Base-by-base conservation (phyloP, 2,329 filamentous ascomycete species). In the Acrodontium crateriforme region DNA sequence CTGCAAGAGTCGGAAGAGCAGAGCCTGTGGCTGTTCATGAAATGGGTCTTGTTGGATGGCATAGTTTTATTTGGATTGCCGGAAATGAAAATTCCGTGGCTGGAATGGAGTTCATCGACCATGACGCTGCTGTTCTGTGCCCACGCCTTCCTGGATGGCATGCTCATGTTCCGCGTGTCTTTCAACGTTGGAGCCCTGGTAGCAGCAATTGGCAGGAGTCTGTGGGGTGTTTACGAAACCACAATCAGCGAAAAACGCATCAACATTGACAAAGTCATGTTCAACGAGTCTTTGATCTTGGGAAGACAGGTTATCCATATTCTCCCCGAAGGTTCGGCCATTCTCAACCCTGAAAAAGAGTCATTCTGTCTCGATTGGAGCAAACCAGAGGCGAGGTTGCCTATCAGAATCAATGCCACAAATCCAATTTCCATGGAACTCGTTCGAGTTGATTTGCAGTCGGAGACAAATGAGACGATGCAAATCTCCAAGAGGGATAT, bases 241-340 rank as follows among this genome's bases (percentile, higher is more conserved):
- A 83, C 87, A 28, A 78, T 98, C 40, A 89, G 82, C n/a, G 91
- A 94, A 53, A 75, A 79, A 41, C 82, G 76, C 47, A 87, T 98
- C 50, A 92, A 92, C 50, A 74, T 85, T 10, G 79, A 78, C 16
- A 76, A 71, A 37, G 85, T 98, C 38, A 63, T 93, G 36, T 82
- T 94, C 52, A 94, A 95, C 52, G 71, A 82, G 17, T 93, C 85
- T 13, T 68, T 95, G 47, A 95, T 98, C 39, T 69, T 93, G 58
- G 89, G 89, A 48, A 89, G 84, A 53, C 85, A 95, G 59, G 92
- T 94, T 44, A 87, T 98, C 55, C 89, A 98, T 51, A 93, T 98
- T 47, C 63, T 98, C 30, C 89, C 89, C 2, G 89, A 98, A 63
- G 91, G 91, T 62, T 46, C 85, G 26, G 89, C 85, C 9, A 67